These are phyloP conservation scores for Populus pruinosa DNA, from an alignment of 345 rosid genomes.

Conservation along the genomic window DNA sequence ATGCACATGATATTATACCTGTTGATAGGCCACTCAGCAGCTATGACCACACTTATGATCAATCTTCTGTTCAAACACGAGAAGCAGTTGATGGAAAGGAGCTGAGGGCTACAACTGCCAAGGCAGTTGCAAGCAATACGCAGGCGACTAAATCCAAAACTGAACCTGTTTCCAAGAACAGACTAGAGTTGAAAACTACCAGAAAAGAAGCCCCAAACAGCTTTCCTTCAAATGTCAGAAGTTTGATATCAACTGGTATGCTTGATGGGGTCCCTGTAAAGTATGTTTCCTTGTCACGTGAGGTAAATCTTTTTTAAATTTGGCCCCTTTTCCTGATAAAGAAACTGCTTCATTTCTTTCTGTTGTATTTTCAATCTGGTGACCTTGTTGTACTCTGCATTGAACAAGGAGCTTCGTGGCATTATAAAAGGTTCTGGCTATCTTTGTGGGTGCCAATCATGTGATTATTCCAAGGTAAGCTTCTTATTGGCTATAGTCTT, in stretches of 20 bases:
- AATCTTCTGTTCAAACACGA: slow-evolving; percentile 38
- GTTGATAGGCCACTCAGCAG: slow-evolving; percentile 35
- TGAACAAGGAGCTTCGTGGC: slow-evolving; percentile 70
- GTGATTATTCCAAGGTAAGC: slow-evolving; percentile 73
- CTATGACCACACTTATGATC: slow-evolving; percentile 46
- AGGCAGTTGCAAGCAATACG: slow-evolving; percentile 26
- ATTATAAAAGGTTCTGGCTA: slow-evolving; percentile 84
- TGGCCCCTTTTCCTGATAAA: neutral
- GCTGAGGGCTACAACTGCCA: slow-evolving; percentile 34
- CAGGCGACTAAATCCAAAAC: slow-evolving; percentile 41
- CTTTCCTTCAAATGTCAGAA: slow-evolving; percentile 92
- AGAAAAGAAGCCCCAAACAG: slow-evolving; percentile 79
- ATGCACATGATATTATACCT: slow-evolving; percentile 46
- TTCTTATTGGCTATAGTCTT: slow-evolving; percentile 5
- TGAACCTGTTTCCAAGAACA: slow-evolving; percentile 51
- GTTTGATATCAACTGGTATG: slow-evolving; percentile 90
- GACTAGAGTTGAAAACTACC: slow-evolving; percentile 48
- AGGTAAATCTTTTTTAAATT: slow-evolving; percentile 45
- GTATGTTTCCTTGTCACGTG: slow-evolving; percentile 67
- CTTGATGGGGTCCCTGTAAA: slow-evolving; percentile 89
- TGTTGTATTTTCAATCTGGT: slow-evolving; percentile 10
- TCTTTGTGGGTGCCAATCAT: slow-evolving; percentile 82
- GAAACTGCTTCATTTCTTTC: slow-evolving; percentile 3
- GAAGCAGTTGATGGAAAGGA: slow-evolving; percentile 42
- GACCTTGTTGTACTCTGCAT: slow-evolving; percentile 23